Evolutionary conservation across 495 filamentous ascomycete species (phyloP).

Genomic region (Penicillium dipodomyicola): DNA sequence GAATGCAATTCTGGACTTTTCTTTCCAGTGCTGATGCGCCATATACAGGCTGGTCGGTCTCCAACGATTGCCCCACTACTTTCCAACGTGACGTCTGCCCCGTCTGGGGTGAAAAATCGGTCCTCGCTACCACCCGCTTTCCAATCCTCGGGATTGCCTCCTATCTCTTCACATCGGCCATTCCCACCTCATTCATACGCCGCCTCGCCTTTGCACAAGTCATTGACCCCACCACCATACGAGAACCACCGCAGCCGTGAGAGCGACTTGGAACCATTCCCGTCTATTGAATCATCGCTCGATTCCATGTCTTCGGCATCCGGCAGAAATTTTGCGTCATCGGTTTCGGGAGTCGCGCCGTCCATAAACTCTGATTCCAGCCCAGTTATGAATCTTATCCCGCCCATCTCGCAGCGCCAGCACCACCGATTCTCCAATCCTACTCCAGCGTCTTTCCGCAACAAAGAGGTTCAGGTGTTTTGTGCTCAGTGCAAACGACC

Average conservation of each 20-base stretch:
- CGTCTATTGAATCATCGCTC: constrained; percentile 73
- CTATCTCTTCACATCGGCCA: constrained; percentile 44
- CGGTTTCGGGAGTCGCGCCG: constrained; percentile 45
- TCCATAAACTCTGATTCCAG: constrained; percentile 50
- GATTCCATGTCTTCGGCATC: constrained; percentile 53
- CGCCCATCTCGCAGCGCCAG: constrained; percentile 42
- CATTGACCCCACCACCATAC: constrained; percentile 75
- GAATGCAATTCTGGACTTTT: not conserved
- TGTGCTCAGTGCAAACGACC: constrained; percentile 78
- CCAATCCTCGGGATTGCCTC: constrained; percentile 37
- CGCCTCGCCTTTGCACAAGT: constrained; percentile 81
- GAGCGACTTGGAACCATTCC: constrained; percentile 71
- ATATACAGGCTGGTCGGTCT: constrained; percentile 58
- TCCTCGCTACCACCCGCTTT: constrained; percentile 73
- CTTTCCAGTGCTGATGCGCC: not conserved
- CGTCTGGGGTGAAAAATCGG: constrained; percentile 53
- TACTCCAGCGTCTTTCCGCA: constrained; percentile 43
- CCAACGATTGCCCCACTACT: constrained; percentile 53
- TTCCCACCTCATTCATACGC: constrained; percentile 71
- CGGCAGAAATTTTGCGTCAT: constrained; percentile 65
- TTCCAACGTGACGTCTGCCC: constrained; percentile 43
- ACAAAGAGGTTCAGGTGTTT: constrained; percentile 73
- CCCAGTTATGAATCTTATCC: constrained; percentile 44
- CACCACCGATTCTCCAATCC: constrained; percentile 51
- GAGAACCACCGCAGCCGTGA: constrained; percentile 53